A percentile compares a stretch with the other conserved stretches of the same genome.
Evolutionary conservation across 768 basidiomycete genomes (phyloP).

Genomic region (Lentinus tigrinus): DNA sequence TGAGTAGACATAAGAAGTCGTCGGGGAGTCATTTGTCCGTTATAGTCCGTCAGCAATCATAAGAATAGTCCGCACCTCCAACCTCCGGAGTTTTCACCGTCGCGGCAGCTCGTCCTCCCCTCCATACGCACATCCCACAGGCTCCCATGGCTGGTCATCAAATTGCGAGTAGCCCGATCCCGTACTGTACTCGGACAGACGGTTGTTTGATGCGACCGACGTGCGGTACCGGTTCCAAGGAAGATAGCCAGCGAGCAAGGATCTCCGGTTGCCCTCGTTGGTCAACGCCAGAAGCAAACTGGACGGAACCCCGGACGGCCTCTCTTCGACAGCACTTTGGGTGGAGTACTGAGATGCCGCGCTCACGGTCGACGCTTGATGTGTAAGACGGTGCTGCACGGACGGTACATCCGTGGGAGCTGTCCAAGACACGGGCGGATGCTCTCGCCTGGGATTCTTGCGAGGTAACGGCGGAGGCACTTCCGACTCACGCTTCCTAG

Average conservation of each 20-base stretch:
- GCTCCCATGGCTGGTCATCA: constrained; percentile 15
- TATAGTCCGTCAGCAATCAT: constrained; percentile 9
- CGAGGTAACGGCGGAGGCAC: constrained; percentile 13
- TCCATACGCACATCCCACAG: constrained; percentile 28
- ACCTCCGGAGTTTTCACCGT: neutral
- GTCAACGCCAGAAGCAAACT: constrained; percentile 38
- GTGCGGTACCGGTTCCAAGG: constrained; percentile 16
- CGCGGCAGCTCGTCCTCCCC: constrained; percentile 22
- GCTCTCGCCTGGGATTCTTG: constrained; percentile 1
- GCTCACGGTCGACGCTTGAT: constrained; percentile 33
- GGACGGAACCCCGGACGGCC: constrained; percentile 28
- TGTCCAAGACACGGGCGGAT: neutral
- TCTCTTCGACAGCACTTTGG: constrained; percentile 36
- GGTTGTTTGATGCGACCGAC: constrained; percentile 20
- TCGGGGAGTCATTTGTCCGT: constrained; percentile 18
- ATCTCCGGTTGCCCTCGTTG: constrained; percentile 23
- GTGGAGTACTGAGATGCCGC: constrained; percentile 37
- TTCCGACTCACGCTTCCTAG: neutral
- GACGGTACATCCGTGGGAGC: constrained; percentile 2
- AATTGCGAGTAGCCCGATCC: constrained; percentile 26
- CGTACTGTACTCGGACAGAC: constrained; percentile 31
- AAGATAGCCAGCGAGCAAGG: constrained; percentile 23
- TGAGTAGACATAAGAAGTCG: constrained; percentile 3
- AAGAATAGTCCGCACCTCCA: constrained; percentile 12
- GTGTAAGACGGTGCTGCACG: constrained; percentile 9